These are phyloP conservation scores for Penicillium sp. DNA, from an alignment of 2,329 filamentous ascomycete genomes.

Conservation along the genomic window DNA sequence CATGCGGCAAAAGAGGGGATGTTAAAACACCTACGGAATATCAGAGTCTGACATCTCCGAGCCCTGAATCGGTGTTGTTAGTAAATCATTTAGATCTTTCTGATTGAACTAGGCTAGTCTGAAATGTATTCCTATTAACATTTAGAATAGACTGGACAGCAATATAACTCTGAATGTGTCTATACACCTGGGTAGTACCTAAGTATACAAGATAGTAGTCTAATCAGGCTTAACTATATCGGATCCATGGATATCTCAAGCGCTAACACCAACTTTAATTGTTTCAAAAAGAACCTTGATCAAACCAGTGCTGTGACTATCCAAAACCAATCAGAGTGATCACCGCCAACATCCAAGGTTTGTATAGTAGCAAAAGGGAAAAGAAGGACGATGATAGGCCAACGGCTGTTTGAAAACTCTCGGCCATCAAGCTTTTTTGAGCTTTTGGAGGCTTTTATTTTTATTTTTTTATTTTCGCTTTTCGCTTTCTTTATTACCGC, in stretches of 20 bases:
- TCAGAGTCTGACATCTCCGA: conserved; percentile 6
- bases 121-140: neutral
- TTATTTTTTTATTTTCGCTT: neutral
- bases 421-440: neutral
- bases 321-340: conserved; percentile 5
- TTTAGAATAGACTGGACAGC: neutral
- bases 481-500: neutral
- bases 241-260: neutral
- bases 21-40: conserved; percentile 12
- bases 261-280: conserved; percentile 1
- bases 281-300: conserved; percentile 14
- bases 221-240: neutral
- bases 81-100: neutral
- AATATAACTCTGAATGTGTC: neutral
- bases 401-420: neutral
- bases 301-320: neutral
- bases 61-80: neutral
- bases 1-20: conserved; percentile 20
- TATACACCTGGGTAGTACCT: neutral
- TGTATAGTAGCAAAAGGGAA: conserved; percentile 9
- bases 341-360: neutral
- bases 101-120: neutral
- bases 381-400: conserved; percentile 1
- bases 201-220: neutral
- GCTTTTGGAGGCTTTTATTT: neutral